phyloP scores from a whole-genome alignment of 129 eudicot species.

The carrot (Daucus carota) region DNA sequence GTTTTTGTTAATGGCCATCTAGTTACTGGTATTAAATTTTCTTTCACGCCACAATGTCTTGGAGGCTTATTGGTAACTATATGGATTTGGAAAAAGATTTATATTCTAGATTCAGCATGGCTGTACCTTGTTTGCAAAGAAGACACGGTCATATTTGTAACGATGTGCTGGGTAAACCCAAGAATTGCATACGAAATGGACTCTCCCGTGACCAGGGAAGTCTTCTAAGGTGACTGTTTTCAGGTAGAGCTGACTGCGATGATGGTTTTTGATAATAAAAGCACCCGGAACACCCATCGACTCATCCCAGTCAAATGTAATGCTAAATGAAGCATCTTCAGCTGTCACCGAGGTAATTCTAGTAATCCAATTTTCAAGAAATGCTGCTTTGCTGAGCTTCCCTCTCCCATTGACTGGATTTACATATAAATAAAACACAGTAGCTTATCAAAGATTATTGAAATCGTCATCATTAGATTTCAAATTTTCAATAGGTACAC shows the following conservation, averaged over 20 bases:
- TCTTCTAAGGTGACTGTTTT: slow-evolving; percentile 48
- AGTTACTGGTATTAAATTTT: neutral
- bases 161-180: slow-evolving; percentile 81
- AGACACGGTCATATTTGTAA: slow-evolving; percentile 58
- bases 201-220: slow-evolving; percentile 54
- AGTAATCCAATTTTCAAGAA: slow-evolving; percentile 44
- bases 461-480: too few relatives aligned
- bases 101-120: neutral
- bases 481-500: neutral
- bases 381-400: slow-evolving; percentile 47
- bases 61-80: neutral
- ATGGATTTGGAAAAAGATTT: neutral
- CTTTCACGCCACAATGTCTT: neutral
- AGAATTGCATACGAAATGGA: slow-evolving; percentile 72
- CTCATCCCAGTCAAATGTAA: slow-evolving; percentile 64
- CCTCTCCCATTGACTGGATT: slow-evolving; percentile 39
- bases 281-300: slow-evolving; percentile 68
- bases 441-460: neutral
- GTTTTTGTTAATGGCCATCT: neutral
- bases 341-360: slow-evolving; percentile 30
- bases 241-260: slow-evolving; percentile 63
- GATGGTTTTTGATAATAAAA: slow-evolving; percentile 48
- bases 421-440: neutral
- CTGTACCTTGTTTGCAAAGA: slow-evolving; percentile 77
- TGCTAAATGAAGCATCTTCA: slow-evolving; percentile 34